phyloP scores from a whole-genome alignment of 202 grass and related monocot species.

The Zizania palustris region DNA sequence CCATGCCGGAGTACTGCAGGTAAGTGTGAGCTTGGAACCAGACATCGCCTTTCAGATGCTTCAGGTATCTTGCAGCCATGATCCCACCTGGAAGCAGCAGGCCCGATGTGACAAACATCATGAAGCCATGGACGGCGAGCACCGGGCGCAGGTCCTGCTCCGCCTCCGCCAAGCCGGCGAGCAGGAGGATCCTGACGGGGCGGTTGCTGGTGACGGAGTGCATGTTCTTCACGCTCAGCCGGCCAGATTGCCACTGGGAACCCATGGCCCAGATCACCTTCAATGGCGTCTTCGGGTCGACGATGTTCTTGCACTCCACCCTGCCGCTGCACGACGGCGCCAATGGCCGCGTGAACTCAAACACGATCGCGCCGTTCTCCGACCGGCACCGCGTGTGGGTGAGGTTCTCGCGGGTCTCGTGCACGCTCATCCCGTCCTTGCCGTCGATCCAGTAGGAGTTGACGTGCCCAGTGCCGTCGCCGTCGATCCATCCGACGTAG shows the following conservation, averaged over 20 bases:
- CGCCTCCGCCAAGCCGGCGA: slow-evolving; percentile 74
- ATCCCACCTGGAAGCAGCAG: slow-evolving; percentile 75
- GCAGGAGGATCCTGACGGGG: slow-evolving; percentile 63
- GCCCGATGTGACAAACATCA: slow-evolving; percentile 97
- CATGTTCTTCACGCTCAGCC: slow-evolving; percentile 73
- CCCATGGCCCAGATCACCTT: slow-evolving; percentile 96
- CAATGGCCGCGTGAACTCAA: slow-evolving; percentile 79
- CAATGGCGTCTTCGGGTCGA: slow-evolving; percentile 81
- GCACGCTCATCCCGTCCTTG: slow-evolving; percentile 67
- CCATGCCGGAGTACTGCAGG: slow-evolving; percentile 70
- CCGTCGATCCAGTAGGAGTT: slow-evolving; percentile 83
- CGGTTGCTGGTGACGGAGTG: slow-evolving; percentile 86
- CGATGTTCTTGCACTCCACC: slow-evolving; percentile 85
- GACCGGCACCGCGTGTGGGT: slow-evolving; percentile 68
- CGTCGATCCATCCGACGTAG: slow-evolving; percentile 92
- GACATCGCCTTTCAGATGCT: slow-evolving; percentile 70
- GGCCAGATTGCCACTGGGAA: slow-evolving; percentile 64
- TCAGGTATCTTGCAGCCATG: slow-evolving; percentile 80
- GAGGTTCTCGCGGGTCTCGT: slow-evolving; percentile 70
- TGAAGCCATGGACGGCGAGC: slow-evolving; percentile 87
- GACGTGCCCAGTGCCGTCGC: slow-evolving; percentile 66
- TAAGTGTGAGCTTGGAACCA: slow-evolving; percentile 90
- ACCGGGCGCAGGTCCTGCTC: slow-evolving; percentile 81
- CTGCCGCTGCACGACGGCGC: slow-evolving; percentile 67
- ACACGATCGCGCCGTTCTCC: slow-evolving; percentile 76